These are phyloP conservation scores for Boletus tylopilopsis DNA, from an alignment of 768 basidiomycete species.

Conservation along the genomic window DNA sequence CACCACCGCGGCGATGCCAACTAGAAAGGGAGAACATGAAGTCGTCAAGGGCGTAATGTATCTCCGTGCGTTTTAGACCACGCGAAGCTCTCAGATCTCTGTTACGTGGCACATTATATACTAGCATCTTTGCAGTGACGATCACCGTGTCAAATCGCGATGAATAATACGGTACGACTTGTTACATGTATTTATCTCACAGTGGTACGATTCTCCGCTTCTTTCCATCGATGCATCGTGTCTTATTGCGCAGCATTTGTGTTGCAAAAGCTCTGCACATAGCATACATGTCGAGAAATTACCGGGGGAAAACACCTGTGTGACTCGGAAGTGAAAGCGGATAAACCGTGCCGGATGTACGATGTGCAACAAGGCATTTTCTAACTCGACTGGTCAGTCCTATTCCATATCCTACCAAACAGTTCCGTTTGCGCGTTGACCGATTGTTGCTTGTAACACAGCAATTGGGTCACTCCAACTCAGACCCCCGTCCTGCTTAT, in stretches of 20 bases:
- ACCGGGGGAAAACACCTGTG: too few species aligned
- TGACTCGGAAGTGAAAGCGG: too few species aligned
- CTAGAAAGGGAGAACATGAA: slow-evolving; percentile 5
- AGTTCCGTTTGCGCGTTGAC: too few species aligned
- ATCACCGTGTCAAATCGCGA: not conserved
- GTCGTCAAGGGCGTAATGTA: slow-evolving; percentile 5
- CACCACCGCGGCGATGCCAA: not conserved
- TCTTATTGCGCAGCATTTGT: not conserved
- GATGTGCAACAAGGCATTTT: too few species aligned
- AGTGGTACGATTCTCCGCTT: not conserved
- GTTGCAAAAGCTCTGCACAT: not conserved
- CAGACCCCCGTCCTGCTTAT: too few species aligned
- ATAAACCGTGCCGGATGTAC: too few species aligned
- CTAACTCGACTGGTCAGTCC: too few species aligned
- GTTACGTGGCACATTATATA: slow-evolving; percentile 7
- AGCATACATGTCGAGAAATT: not conserved
- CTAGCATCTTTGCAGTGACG: not conserved
- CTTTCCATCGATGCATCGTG: slow-evolving; percentile 11
- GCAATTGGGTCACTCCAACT: too few species aligned
- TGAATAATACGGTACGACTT: slow-evolving; percentile 8
- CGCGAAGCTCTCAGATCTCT: not conserved
- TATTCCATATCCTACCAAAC: too few species aligned
- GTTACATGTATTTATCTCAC: not conserved
- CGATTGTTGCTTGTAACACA: too few species aligned
- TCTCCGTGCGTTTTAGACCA: not conserved